Base-by-base conservation (phyloP, 164 flowering plant genomes). In the Macadamia integrifolia region DNA sequence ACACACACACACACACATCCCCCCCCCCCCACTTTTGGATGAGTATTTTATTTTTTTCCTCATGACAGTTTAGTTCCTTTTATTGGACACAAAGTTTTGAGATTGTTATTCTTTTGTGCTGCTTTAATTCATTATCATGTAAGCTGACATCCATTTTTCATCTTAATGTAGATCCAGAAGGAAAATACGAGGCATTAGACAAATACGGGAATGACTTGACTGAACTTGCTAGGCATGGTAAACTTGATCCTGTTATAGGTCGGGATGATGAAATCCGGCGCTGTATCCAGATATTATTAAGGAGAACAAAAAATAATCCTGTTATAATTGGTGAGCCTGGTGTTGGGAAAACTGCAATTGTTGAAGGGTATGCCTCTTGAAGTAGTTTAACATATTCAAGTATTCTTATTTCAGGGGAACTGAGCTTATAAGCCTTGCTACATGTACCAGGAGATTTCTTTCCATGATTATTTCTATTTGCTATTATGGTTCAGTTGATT, bases 281-380 rank as follows among this genome's bases (percentile, higher is more conserved):
- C 14, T 95, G 99, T 71, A 88, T 95, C 75, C 99, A 92, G 74
- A 95, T 92, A 69, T 81, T 92, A 71, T 84, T 82, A 1, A 80
- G 99, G 74, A 83, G 98, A 74, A 95, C 97, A 56, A 95, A 95
- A 80, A 95, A 95, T 63, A 95, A 95, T 76, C 98, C 98, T 69
- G 97, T 95, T 44, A 92, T 92, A 31, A 92, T 95, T 76, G 99
- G 98, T 66, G 99, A 95, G 76, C 99, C 99, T 73, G 99, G 99
- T 61, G 99, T 95, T 62, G 99, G 99, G 42, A 95, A 95, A 82
- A 92, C 98, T 67, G 99, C 99, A 71, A 95, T 95, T 76, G 99
- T 93, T 61, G 99, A 95, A 80, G 99, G 99, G 99, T 95, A 87
- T 64, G 76, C 62, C 66, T 58, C 43, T 66, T 17, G 1, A 15